Conservation (phyloP, 225 moss, liverwort and hornwort species). For the Polytrichum formosum region DNA sequence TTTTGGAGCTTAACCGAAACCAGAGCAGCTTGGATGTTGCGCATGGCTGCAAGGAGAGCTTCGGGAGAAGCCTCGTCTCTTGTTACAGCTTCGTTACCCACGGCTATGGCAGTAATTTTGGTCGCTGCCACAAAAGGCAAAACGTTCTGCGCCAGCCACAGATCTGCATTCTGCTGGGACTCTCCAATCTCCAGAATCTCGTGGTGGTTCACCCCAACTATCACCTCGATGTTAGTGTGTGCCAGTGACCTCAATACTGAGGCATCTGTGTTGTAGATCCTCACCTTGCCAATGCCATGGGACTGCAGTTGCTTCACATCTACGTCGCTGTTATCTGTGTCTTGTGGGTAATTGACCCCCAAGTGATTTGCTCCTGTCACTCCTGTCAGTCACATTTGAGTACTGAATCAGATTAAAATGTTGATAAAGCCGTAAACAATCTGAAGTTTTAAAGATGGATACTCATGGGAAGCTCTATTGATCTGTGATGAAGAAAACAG, state of each 20-base stretch:
- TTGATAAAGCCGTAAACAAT: no score
- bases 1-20: constrained; percentile 27
- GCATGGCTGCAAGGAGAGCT: constrained; percentile 41
- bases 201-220: constrained; percentile 50
- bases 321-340: neutral
- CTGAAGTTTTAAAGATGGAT: no score
- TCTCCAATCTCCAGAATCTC: constrained; percentile 36
- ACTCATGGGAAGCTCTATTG: no score
- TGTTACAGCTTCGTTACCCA: constrained; percentile 53
- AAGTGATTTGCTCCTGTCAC: constrained; percentile 10
- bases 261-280: constrained; percentile 49
- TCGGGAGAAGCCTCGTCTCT: constrained; percentile 14
- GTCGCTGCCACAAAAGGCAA: constrained; percentile 25
- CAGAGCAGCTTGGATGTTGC: constrained; percentile 38
- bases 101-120: constrained; percentile 40
- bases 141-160: constrained; percentile 40
- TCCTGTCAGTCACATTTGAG: constrained; percentile 8
- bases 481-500: no score
- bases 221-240: constrained; percentile 30
- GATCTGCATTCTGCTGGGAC: constrained; percentile 27
- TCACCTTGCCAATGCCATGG: constrained; percentile 37
- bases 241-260: constrained; percentile 31
- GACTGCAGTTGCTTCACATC: constrained; percentile 24
- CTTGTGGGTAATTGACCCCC: constrained; percentile 3
- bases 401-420: no score